Evolutionary conservation across 768 basidiomycete genomes (phyloP).

Genomic region (Hericium alpestre): DNA sequence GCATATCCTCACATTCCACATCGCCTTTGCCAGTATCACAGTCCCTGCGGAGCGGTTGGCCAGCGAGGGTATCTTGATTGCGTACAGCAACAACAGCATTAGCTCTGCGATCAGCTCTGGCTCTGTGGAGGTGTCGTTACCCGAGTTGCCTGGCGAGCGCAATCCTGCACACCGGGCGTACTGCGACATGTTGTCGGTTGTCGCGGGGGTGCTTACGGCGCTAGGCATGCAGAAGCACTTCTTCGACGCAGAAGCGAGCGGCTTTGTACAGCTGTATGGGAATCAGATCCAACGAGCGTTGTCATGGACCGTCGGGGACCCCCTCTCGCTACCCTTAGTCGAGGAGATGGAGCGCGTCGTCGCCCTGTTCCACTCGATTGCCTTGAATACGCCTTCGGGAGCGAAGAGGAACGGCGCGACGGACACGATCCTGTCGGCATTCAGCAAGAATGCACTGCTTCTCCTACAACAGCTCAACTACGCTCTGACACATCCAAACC

Average conservation of each 20-base stretch:
- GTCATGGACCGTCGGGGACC: constrained; percentile 72
- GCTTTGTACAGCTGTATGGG: constrained; percentile 76
- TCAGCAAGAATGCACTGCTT: constrained; percentile 55
- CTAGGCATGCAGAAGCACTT: constrained; percentile 60
- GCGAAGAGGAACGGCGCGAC: constrained; percentile 39
- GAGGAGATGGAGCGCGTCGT: constrained; percentile 79
- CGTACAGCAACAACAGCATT: constrained; percentile 78
- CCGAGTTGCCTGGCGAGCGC: constrained; percentile 64
- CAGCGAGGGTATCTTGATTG: constrained; percentile 67
- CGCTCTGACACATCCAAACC: constrained; percentile 83
- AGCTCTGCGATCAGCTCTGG: constrained; percentile 70
- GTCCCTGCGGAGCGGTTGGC: constrained; percentile 79
- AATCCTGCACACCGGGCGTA: constrained; percentile 75
- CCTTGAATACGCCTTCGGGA: constrained; percentile 40
- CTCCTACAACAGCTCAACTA: constrained; percentile 86
- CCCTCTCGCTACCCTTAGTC: constrained; percentile 64
- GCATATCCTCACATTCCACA: constrained; percentile 77
- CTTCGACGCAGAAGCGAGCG: constrained; percentile 78
- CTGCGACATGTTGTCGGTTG: constrained; percentile 74
- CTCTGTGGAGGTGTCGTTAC: constrained; percentile 50
- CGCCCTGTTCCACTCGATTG: constrained; percentile 67
- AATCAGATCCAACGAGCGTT: constrained; percentile 69
- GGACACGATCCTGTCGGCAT: constrained; percentile 56
- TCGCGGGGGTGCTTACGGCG: constrained; percentile 59
- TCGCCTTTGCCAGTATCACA: constrained; percentile 67